Evolutionary conservation across 768 basidiomycete species (phyloP), one percentile per base, ranked within the genome.

Genomic region (Candolleomyces aberdarensis): DNA sequence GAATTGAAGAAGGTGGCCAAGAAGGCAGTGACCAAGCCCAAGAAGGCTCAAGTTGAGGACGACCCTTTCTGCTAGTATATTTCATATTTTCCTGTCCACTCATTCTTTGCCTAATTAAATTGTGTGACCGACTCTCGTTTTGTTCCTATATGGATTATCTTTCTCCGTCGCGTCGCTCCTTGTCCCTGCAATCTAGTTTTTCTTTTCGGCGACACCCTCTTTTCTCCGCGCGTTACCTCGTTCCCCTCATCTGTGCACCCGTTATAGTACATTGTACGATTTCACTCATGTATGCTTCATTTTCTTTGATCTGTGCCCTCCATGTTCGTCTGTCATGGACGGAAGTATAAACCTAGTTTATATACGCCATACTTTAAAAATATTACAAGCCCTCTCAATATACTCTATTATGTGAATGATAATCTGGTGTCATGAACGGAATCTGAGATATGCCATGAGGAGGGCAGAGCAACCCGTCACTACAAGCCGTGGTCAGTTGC

Each of bases 381-480:
- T 17, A 17, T 20, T 46, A 46, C 44, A 46, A 46, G 15, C 15
- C 41, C n/a, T 11, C 41, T n/a, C n/a, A n/a, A 43, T 43, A 43
- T 43, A 43, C 41, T 46, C 44, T 17, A 17, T 20, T 67, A 74
- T 66, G 58, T 66, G 48, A 68, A 71, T 26, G 26, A 26, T 26
- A 26, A 26, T 26, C 26, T 26, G 63, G 62, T 58, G 56, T 75
- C 69, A 82, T 47, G 74, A 77, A 61, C 83, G 79, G 71, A 94
- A 94, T 62, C 92, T 83, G 68, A 93, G 71, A 72, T 94, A 94
- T 20, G 92, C 92, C 90, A 94, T 92, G 50, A 94, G 78, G 48
- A 94, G 75, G 20, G 92, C 92, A 11, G 90, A 89, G 66, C 91
- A 91, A 64, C 92, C 92, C 49, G 92, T 93, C 43, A 93, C 92